phyloP scores from a whole-genome alignment of 805 yeast genomes.

The Grigorovia jiainica region DNA sequence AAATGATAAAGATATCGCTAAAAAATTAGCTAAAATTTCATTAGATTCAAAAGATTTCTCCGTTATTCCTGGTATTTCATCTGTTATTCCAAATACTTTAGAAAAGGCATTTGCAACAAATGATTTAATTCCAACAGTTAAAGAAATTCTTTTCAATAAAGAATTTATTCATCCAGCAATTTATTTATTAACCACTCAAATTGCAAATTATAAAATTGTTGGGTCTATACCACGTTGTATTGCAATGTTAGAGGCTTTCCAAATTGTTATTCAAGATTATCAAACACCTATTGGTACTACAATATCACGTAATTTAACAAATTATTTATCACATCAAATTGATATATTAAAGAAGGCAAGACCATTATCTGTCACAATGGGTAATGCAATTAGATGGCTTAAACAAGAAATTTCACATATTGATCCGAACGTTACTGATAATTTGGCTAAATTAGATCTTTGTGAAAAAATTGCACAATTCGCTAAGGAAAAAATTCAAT shows the following conservation, averaged over 20 bases:
- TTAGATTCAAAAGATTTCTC: conserved; percentile 21
- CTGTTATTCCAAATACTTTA: conserved; percentile 37
- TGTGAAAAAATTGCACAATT: conserved; percentile 66
- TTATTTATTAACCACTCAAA: conserved; percentile 64
- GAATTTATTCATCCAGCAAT: conserved; percentile 81
- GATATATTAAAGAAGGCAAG: conserved; percentile 86
- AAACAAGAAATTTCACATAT: conserved; percentile 85
- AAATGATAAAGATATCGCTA: conserved; percentile 14
- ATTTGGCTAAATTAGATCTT: conserved; percentile 55
- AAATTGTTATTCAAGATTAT: conserved; percentile 69
- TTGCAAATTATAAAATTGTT: conserved; percentile 75
- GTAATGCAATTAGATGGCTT: conserved; percentile 94
- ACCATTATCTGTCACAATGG: conserved; percentile 90
- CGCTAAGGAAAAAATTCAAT: conserved; percentile 73
- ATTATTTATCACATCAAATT: conserved; percentile 82
- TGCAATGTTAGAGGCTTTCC: conserved; percentile 79
- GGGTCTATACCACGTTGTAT: conserved; percentile 83
- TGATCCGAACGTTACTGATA: conserved; percentile 52
- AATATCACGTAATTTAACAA: conserved; percentile 77
- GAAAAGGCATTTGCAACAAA: conserved; percentile 20
- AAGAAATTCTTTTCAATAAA: conserved; percentile 25
- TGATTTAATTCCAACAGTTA: conserved; percentile 22
- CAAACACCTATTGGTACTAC: conserved; percentile 79
- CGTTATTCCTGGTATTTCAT: conserved; percentile 32
- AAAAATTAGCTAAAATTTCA: conserved; percentile 20